Percentiles rank a stretch among this genome's conserved stretches.
Evolutionary conservation across 768 basidiomycete genomes (phyloP).

Genomic region (Rhodosporidiobolus sp.): DNA sequence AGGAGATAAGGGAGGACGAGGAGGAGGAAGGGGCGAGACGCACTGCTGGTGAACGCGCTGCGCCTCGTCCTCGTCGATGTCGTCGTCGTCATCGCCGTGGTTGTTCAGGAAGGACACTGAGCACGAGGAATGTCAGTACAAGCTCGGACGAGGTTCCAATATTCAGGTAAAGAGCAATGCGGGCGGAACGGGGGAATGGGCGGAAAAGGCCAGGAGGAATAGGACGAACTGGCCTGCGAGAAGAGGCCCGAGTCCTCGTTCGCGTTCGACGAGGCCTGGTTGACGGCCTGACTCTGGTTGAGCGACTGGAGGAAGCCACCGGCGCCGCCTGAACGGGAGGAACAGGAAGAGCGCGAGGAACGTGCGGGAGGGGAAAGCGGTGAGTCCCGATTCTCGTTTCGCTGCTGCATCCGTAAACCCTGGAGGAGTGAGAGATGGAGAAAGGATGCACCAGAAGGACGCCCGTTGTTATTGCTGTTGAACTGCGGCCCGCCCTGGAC

Average conservation of each 20-base stretch:
- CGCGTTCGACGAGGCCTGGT: slow-evolving; percentile 11
- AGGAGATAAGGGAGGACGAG: no score
- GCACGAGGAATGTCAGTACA: no score
- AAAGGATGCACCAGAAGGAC: not conserved
- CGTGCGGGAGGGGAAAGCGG: no score
- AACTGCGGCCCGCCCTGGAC: slow-evolving; percentile 12
- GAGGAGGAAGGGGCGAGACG: no score
- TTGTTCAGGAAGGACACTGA: slow-evolving; percentile 27
- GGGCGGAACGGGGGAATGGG: no score
- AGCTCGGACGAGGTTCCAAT: no score
- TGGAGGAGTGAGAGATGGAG: no score
- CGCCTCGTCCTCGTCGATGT: slow-evolving; percentile 31
- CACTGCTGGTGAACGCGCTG: slow-evolving; percentile 30
- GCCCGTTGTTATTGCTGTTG: slow-evolving; percentile 20
- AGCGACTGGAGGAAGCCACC: not conserved
- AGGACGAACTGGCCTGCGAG: slow-evolving; percentile 11
- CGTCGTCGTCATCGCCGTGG: slow-evolving; percentile 10
- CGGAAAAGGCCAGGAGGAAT: not conserved
- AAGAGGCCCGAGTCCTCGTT: slow-evolving; percentile 20
- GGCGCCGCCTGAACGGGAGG: not conserved
- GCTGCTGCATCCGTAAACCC: no score
- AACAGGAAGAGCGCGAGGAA: no score
- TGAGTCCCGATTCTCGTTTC: no score
- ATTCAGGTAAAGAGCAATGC: no score
- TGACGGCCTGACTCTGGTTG: slow-evolving; percentile 17